Evolutionary conservation across 73 alveolate species (phyloP).

Genomic region (Tetrahymena thermophila): DNA sequence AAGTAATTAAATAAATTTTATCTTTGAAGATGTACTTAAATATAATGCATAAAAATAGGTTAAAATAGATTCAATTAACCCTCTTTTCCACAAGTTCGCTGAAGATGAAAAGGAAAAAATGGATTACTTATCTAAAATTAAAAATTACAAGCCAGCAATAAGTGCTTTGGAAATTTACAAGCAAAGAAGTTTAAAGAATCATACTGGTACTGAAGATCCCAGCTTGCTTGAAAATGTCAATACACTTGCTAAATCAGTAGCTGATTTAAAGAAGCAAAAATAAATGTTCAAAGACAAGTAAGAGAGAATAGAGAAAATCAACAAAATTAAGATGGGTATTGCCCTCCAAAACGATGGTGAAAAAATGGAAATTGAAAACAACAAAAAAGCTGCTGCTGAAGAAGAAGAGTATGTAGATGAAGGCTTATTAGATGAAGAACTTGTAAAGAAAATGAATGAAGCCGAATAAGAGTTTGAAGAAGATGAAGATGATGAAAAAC

Average conservation of each 20-base stretch:
- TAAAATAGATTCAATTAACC: slow-evolving; percentile 44
- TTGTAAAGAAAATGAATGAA: not conserved
- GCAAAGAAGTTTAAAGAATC: not conserved
- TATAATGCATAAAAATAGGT: not conserved
- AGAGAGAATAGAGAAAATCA: slow-evolving; percentile 6
- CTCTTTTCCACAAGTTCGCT: slow-evolving; percentile 21
- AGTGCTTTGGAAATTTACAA: slow-evolving; percentile 50
- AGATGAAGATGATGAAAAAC: slow-evolving; percentile 20
- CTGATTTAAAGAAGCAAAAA: slow-evolving; percentile 4
- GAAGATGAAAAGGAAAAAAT: slow-evolving; percentile 51
- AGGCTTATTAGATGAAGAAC: not conserved
- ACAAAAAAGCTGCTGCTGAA: not conserved
- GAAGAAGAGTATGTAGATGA: not conserved
- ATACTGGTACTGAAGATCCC: not conserved
- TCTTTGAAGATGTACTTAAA: not conserved
- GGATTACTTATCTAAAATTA: slow-evolving; percentile 69
- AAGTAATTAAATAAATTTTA: not conserved
- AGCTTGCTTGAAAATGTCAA: not conserved
- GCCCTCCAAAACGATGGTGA: not conserved
- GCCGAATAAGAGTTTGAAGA: not conserved
- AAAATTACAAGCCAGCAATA: slow-evolving; percentile 59
- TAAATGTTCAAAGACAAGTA: not conserved
- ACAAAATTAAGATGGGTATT: slow-evolving; percentile 6
- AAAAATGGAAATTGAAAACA: not conserved
- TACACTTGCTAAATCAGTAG: not conserved